Conservation (phyloP, 1,284 basidiomycete genomes). For the Papiliotrema fonsecae region DNA sequence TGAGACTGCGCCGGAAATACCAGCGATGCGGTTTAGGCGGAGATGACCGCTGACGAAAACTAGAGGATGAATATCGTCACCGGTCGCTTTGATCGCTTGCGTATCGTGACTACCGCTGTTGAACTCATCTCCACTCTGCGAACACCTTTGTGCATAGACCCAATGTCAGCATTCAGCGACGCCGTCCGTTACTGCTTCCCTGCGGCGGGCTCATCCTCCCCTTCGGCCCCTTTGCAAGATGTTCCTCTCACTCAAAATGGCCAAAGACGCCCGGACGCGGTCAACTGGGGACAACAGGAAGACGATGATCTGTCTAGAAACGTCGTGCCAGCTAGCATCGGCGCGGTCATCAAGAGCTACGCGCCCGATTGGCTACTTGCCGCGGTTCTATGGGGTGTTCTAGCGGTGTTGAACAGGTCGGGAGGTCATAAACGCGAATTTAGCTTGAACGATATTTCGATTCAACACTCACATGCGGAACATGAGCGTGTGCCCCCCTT, state of each 20-base stretch:
- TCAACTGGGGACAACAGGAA: conserved; percentile 8
- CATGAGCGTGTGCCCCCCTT: conserved; percentile 78
- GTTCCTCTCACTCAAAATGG: conserved; percentile 9
- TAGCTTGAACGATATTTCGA: conserved; percentile 71
- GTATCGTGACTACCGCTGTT: no score
- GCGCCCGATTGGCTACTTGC: conserved; percentile 59
- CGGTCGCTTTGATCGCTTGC: no score
- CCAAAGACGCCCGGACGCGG: conserved; percentile 1
- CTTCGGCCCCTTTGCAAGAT: conserved; percentile 7
- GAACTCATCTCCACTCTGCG: no score
- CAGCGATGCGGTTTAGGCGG: no score
- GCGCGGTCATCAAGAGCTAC: conserved; percentile 30
- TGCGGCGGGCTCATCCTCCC: conserved; percentile 10
- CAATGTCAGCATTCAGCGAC: conserved; percentile 26
- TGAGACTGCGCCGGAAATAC: no score
- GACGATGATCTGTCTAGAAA: conserved; percentile 13
- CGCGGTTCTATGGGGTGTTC: conserved; percentile 61
- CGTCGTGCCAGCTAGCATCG: conserved; percentile 18
- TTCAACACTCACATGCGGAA: conserved; percentile 63
- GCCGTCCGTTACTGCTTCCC: conserved; percentile 37
- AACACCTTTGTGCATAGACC: not conserved
- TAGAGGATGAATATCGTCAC: no score
- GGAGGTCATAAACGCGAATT: conserved; percentile 80
- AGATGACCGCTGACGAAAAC: no score
- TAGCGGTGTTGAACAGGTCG: conserved; percentile 65